Conservation (phyloP, 139 green algal genomes). For the Zygnema cylindricum region DNA sequence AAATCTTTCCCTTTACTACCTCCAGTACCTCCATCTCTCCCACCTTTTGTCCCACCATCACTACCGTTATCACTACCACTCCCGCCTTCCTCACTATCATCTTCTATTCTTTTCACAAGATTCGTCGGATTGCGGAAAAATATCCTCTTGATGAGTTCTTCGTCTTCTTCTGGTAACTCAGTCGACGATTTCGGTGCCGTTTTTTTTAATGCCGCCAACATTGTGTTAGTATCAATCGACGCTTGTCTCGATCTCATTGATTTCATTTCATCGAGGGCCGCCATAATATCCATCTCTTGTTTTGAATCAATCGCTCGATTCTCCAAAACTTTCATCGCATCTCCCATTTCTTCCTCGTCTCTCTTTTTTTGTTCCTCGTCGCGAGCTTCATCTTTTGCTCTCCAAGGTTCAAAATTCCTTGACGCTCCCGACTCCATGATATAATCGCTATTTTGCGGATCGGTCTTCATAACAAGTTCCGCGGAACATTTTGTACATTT, state of each 20-base stretch:
- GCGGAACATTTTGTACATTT: conserved; percentile 88
- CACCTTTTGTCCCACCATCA: no score
- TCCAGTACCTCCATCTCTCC: no score
- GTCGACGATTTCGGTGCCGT: background rate
- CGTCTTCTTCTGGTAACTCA: conserved; percentile 28
- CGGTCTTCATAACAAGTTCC: conserved; percentile 97
- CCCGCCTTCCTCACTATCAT: background rate
- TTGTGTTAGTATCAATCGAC: conserved; percentile 1
- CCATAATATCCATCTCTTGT: conserved; percentile 95
- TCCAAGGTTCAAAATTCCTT: conserved; percentile 95
- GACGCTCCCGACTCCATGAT: conserved; percentile 88
- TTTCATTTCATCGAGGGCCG: conserved; percentile 91
- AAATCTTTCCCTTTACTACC: no score
- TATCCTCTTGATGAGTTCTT: conserved; percentile 17
- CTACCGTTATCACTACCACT: background rate
- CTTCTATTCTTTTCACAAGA: conserved; percentile 21
- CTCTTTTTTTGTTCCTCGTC: conserved; percentile 66
- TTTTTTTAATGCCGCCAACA: conserved; percentile 20
- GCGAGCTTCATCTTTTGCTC: conserved; percentile 72
- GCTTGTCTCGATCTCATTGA: conserved; percentile 53
- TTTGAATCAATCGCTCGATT: conserved; percentile 92
- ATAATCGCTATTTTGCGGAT: conserved; percentile 95
- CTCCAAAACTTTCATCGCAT: conserved; percentile 96
- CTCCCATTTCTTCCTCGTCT: conserved; percentile 92
- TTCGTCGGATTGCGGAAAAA: conserved; percentile 30